Evolutionary conservation across 1,284 basidiomycete genomes (phyloP).

Genomic region (Coriolopsis trogii): DNA sequence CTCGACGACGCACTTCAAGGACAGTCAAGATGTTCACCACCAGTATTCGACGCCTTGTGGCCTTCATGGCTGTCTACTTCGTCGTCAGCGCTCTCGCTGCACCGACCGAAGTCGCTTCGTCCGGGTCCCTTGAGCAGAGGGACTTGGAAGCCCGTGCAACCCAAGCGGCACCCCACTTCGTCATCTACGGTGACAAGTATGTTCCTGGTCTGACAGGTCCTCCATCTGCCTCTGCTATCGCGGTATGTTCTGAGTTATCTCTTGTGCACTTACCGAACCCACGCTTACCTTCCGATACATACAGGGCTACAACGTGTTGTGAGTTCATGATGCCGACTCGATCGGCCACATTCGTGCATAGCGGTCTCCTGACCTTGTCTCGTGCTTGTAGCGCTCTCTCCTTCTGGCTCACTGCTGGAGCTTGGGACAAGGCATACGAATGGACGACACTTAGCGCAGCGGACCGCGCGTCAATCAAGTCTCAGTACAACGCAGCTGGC

Average conservation of each 20-base stretch:
- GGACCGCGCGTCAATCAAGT: conserved; percentile 40
- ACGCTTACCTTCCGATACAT: too few species aligned
- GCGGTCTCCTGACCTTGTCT: background rate
- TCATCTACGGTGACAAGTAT: conserved; percentile 44
- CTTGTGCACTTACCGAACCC: background rate
- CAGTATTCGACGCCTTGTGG: conserved; percentile 12
- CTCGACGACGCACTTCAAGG: background rate
- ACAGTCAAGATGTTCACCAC: conserved; percentile 6
- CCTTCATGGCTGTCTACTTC: conserved; percentile 14
- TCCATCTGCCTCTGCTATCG: conserved; percentile 40
- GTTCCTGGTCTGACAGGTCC: conserved; percentile 40
- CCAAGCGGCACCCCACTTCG: conserved; percentile 44
- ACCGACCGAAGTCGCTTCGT: conserved; percentile 6
- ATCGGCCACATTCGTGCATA: too few species aligned
- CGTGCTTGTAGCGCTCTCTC: conserved; percentile 39
- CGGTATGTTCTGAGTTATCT: conserved; percentile 28
- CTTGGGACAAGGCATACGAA: conserved; percentile 47
- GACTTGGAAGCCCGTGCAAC: conserved; percentile 30
- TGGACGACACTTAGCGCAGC: conserved; percentile 41
- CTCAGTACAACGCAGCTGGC: conserved; percentile 47
- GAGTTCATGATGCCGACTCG: conserved; percentile 13
- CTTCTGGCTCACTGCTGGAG: conserved; percentile 44
- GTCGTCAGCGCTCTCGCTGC: conserved; percentile 6
- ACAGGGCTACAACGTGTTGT: conserved; percentile 53
- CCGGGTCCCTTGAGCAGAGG: conserved; percentile 5